A percentile compares a stretch with the other conserved stretches of the same genome.
Conservation (phyloP, 2,329 filamentous ascomycete genomes). For the Sordariomycetes sp. region DNA sequence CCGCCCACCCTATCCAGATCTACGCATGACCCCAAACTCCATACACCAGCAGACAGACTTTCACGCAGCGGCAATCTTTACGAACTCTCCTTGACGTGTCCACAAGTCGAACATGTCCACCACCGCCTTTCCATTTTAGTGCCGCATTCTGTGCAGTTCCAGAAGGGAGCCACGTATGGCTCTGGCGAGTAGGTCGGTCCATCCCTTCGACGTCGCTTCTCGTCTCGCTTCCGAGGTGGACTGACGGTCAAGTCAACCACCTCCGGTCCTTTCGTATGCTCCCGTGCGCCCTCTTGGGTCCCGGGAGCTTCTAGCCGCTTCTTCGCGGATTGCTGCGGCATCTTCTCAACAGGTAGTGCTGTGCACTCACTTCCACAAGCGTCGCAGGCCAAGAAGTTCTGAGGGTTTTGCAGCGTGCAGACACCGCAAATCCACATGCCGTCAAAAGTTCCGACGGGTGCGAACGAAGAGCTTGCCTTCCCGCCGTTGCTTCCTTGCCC, state of each 20-base stretch:
- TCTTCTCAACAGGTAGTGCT: not conserved
- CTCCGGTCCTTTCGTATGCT: too few relatives aligned
- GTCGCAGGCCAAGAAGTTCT: slow-evolving; percentile 42
- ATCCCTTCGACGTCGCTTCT: slow-evolving; percentile 3
- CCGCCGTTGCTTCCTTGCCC: slow-evolving; percentile 24
- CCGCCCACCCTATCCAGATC: too few relatives aligned
- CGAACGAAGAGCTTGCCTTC: too few relatives aligned
- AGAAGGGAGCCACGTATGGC: too few relatives aligned
- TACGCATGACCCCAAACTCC: too few relatives aligned
- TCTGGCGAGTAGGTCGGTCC: too few relatives aligned
- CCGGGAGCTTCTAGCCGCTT: too few relatives aligned
- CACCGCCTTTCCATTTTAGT: slow-evolving; percentile 42
- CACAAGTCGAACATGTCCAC: slow-evolving; percentile 49
- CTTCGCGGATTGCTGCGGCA: slow-evolving; percentile 4
- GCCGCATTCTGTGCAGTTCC: too few relatives aligned
- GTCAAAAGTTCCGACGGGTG: slow-evolving; percentile 1
- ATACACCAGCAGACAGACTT: too few relatives aligned
- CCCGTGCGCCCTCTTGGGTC: too few relatives aligned
- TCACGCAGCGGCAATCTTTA: too few relatives aligned
- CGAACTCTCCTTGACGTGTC: slow-evolving; percentile 42
- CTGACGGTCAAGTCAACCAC: slow-evolving; percentile 25
- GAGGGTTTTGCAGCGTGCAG: slow-evolving; percentile 49
- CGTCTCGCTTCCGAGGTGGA: slow-evolving; percentile 11
- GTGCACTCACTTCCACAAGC: slow-evolving; percentile 40
- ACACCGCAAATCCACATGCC: slow-evolving; percentile 40